phyloP scores from a whole-genome alignment of 1,284 basidiomycete genomes.

The Trichosporon sp. region DNA sequence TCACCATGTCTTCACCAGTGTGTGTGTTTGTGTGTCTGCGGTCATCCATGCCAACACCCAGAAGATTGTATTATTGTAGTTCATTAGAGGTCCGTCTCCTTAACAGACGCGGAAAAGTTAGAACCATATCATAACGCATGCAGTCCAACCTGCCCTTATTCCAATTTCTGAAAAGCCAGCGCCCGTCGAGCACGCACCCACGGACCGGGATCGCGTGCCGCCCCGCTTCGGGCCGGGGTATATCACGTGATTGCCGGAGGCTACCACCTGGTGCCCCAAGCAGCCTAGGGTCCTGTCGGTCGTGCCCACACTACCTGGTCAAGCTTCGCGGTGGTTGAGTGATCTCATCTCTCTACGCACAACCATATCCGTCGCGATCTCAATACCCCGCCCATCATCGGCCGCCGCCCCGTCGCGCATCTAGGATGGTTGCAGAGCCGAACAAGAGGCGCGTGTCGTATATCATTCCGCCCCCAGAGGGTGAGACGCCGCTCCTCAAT shows the following conservation, averaged over 20 bases:
- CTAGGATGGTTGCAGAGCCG: slow-evolving; percentile 18
- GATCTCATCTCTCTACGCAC: not conserved
- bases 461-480: slow-evolving; percentile 67
- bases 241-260: not conserved
- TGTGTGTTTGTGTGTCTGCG: not conserved
- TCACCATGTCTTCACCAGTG: too few species aligned
- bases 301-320: not conserved
- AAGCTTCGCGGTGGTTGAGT: not conserved
- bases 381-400: not conserved
- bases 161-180: too few species aligned
- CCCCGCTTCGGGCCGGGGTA: not conserved
- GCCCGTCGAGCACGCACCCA: too few species aligned
- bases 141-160: not conserved
- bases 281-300: not conserved
- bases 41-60: not conserved
- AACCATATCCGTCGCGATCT: not conserved
- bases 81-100: not conserved
- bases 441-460: slow-evolving; percentile 65
- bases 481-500: slow-evolving; percentile 54
- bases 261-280: slow-evolving; percentile 1
- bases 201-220: not conserved
- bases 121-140: not conserved
- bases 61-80: not conserved
- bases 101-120: not conserved
- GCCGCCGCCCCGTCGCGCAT: not conserved